These are phyloP conservation scores for Plectranthus barbatus DNA, from an alignment of 257 asterid species.

Conservation along the genomic window DNA sequence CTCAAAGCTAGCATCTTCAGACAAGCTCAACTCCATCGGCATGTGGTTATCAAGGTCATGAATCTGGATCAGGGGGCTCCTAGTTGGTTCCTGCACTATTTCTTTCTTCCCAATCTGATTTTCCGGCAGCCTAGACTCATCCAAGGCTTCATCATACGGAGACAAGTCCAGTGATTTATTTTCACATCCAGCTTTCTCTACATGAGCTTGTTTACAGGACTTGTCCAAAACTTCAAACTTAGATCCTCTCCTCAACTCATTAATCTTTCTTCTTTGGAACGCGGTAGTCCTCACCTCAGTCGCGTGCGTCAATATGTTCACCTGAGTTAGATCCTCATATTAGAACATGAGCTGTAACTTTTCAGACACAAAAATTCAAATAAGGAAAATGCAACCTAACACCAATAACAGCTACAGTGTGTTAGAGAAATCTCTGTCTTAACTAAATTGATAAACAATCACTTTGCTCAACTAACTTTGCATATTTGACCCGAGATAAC, in stretches of 20 bases:
- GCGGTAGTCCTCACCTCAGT: constrained; percentile 31
- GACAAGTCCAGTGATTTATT: neutral
- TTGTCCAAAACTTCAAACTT: constrained; percentile 15
- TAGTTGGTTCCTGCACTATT: neutral
- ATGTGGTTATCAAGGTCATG: neutral
- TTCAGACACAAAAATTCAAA: neutral
- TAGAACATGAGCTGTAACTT: constrained; percentile 4
- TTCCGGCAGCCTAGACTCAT: constrained; percentile 9
- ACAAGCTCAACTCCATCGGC: too few species aligned
- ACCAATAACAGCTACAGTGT: neutral
- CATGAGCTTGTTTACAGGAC: constrained; percentile 2
- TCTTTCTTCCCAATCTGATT: constrained; percentile 1
- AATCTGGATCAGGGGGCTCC: neutral
- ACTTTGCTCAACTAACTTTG: neutral
- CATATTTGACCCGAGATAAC: neutral
- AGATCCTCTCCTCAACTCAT: constrained; percentile 20
- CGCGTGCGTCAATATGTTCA: constrained; percentile 67
- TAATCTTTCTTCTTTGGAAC: constrained; percentile 23
- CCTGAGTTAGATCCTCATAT: constrained; percentile 40
- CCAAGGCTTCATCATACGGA: constrained; percentile 6
- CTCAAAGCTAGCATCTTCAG: too few species aligned
- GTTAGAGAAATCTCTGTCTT: neutral
- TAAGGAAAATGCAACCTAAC: neutral
- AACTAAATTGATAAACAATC: neutral
- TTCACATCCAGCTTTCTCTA: constrained; percentile 3